Base-by-base conservation (phyloP, 73 alveolate species). In the Breviolum minutum region DNA sequence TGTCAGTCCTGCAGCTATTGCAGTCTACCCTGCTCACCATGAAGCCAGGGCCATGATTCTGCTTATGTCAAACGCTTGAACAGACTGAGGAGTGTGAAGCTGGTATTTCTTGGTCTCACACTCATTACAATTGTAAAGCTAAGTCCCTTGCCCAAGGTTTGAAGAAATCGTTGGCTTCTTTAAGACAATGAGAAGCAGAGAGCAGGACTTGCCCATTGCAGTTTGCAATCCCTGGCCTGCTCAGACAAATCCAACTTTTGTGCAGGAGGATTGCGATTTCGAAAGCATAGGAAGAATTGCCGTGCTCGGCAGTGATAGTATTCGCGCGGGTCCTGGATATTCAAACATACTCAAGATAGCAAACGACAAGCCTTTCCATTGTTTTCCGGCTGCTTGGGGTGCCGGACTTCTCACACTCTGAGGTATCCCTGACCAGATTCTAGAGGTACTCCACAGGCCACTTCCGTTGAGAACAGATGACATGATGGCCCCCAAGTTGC, bases 251-350 rank as follows among this genome's bases (percentile, higher is more conserved):
- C 40, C 26, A n/a, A 71, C 32, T 26, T 24, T 54, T 19, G n/a
- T 62, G 64, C 63, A 86, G 94, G 97, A 90, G 85, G 97, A 73
- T 29, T 71, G 88, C 69, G 97, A 90, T 81, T 90, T 90, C 77
- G 97, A 90, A 63, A 90, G 97, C 85, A 90, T 90, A 26, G 97
- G 86, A 29, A 87, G 97, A 27, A 90, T 90, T 60, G 97, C 97
- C 30, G 97, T 90, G 73, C 69, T 48, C 62, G 85, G 97, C 97
- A 54, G 97, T 68, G 97, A 74, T 14, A 27, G 48, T 60, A 64
- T 69, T 66, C 0, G 84, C 68, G 5, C 71, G 66, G 13, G 30
- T 29, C 95, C 54, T 40, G 54, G 54, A 40, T 40, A 40, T 40
- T 40, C 54, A 40, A 40, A 2, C 54, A 40, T 40, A 40, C 3